phyloP scores from a whole-genome alignment of 2,329 filamentous ascomycete genomes.

The Drechmeria coniospora region DNA sequence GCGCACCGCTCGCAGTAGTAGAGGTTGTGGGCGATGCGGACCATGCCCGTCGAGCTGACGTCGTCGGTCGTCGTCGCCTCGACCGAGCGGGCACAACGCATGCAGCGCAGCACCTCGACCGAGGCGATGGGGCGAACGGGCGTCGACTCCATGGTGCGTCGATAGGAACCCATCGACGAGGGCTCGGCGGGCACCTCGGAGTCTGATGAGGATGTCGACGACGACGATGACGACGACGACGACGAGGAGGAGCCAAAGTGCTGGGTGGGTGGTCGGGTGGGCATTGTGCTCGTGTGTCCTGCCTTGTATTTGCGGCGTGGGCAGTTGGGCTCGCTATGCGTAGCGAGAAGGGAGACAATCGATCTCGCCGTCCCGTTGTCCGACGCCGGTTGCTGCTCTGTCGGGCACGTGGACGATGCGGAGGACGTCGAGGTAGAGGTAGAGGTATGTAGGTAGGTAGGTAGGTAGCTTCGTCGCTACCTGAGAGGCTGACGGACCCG shows the following conservation, averaged over 20 bases:
- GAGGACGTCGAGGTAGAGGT: no score
- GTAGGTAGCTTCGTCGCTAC: no score
- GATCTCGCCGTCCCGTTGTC: no score
- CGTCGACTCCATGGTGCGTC: slow-evolving; percentile 33
- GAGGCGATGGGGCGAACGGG: slow-evolving; percentile 28
- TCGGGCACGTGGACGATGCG: no score
- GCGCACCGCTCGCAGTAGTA: slow-evolving; percentile 53
- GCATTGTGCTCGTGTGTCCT: slow-evolving; percentile 5
- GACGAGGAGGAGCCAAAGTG: slow-evolving; percentile 11
- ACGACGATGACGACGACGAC: slow-evolving; percentile 17
- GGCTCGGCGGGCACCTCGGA: slow-evolving; percentile 23
- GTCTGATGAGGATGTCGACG: slow-evolving; percentile 21
- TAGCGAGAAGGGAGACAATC: no score
- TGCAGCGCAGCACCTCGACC: slow-evolving; percentile 46
- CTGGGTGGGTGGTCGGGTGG: slow-evolving; percentile 5
- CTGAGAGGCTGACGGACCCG: no score
- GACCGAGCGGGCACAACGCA: slow-evolving; percentile 43
- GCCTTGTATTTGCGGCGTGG: no score
- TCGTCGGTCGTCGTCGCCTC: slow-evolving; percentile 48
- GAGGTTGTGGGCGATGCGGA: slow-evolving; percentile 47
- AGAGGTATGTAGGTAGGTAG: no score
- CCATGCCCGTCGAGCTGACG: slow-evolving; percentile 42
- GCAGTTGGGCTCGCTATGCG: no score
- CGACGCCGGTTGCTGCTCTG: no score
- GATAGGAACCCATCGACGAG: slow-evolving; percentile 15